Percentiles rank a stretch among this genome's conserved stretches.
phyloP scores from a whole-genome alignment of 768 basidiomycete genomes.

The Kwoniella botswanensis region DNA sequence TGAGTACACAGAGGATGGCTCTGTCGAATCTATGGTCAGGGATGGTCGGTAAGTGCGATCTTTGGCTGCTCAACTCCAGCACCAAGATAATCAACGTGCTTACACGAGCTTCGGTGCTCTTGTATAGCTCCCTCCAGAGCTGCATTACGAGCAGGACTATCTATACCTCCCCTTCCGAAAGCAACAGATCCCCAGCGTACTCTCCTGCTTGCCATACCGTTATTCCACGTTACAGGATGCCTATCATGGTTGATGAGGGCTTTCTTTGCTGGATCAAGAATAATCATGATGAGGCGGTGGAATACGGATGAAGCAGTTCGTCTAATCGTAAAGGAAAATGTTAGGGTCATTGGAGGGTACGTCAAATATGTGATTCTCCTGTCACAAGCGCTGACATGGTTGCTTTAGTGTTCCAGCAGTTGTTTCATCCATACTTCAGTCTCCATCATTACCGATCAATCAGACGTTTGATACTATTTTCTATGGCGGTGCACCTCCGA shows the following conservation, averaged over 20 bases:
- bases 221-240: slow-evolving; percentile 55
- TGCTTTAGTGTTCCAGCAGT: slow-evolving; percentile 45
- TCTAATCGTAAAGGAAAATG: slow-evolving; percentile 39
- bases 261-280: slow-evolving; percentile 47
- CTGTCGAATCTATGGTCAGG: slow-evolving; percentile 51
- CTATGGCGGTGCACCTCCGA: slow-evolving; percentile 52
- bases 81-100: too few species aligned
- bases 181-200: slow-evolving; percentile 39
- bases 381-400: too few species aligned
- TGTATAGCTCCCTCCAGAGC: slow-evolving; percentile 46
- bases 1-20: slow-evolving; percentile 53
- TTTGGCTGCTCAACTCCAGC: too few species aligned
- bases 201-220: slow-evolving; percentile 49
- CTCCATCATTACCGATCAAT: slow-evolving; percentile 29
- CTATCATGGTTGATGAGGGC: slow-evolving; percentile 53
- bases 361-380: slow-evolving; percentile 5
- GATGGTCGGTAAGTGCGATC: slow-evolving; percentile 45
- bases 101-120: background rate
- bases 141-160: slow-evolving; percentile 43
- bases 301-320: slow-evolving; percentile 38
- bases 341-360: slow-evolving; percentile 51
- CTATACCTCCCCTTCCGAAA: slow-evolving; percentile 37
- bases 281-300: slow-evolving; percentile 48
- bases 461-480: slow-evolving; percentile 47
- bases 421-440: slow-evolving; percentile 42